Evolutionary conservation across 2,329 filamentous ascomycete genomes (phyloP), one percentile per base, ranked within the genome.

Genomic region (Botrytis medusae): DNA sequence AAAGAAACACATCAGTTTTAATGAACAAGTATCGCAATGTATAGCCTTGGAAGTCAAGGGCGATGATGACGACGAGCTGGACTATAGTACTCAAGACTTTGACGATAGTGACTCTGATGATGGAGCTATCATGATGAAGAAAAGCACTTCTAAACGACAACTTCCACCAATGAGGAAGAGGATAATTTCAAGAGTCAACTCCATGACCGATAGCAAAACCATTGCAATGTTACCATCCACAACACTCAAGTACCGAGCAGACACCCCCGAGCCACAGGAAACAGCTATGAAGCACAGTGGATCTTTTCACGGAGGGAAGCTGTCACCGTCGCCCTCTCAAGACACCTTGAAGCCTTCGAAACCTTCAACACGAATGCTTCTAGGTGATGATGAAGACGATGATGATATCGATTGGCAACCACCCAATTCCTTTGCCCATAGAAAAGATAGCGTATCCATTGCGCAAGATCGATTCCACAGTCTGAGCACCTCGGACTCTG

Each of bases 1-100:
- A 79, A 94, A 91, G 91, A 95, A 62, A 89, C 95, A 97, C 81
- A 98, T 99, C 77, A 93, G 97, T 80, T 99, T 99, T 82, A 96
- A 98, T 80, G 93, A 98, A 80, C 93, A 95, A 83, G 96, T 99
- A 3, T 91, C 95, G 81, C 95, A 98, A 81, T 98, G 95, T 81
- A 98, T 98, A 76, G 96, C 96, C 12, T 89, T 99, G 46, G 95
- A 98, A 48, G 87, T 90, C 78, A 97, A 97, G 88, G 80, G 94
- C 90, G 91, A 78, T 90, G 91, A 78, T 84, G 83, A 93, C 10
- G 91, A 93, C 2, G 92, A 94, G 20, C 72, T 73, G 8, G 67
- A 76, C 12, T 78, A 77, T 65, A 61, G 75, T 46, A 71, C 75
- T 9, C 80, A 83, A 40, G 82, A 84, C 20, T 87, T 90, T 37